phyloP scores from a whole-genome alignment of 148 eudicot species.

The Chenopodium quinoa region DNA sequence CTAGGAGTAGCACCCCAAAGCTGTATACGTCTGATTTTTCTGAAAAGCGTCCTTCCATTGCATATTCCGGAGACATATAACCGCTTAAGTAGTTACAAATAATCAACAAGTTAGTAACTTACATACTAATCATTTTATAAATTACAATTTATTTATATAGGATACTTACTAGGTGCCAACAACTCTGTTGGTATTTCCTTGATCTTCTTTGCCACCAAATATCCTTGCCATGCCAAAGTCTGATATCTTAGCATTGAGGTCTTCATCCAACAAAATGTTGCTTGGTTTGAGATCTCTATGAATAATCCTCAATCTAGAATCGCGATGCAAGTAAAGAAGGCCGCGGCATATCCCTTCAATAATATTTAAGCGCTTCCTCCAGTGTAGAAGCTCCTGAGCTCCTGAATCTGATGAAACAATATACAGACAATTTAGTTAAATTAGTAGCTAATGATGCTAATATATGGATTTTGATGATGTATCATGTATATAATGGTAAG shows the following conservation, averaged over 20 bases:
- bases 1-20: conserved; percentile 16
- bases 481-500: neutral
- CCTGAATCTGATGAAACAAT: neutral
- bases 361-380: conserved; percentile 11
- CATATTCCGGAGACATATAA: conserved; percentile 21
- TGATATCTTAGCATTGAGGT: conserved; percentile 13
- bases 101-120: neutral
- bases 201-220: conserved; percentile 7
- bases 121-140: too few relatives aligned
- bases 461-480: neutral
- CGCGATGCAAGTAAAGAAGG: neutral
- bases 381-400: neutral
- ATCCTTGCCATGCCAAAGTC: conserved; percentile 15
- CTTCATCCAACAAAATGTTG: conserved; percentile 10
- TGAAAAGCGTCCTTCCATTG: conserved; percentile 23
- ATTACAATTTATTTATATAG: neutral
- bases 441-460: neutral
- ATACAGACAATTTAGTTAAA: neutral
- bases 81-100: neutral
- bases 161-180: conserved; percentile 16
- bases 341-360: conserved; percentile 7
- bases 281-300: conserved; percentile 10
- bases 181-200: conserved; percentile 1
- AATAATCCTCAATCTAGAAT: conserved; percentile 5
- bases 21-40: conserved; percentile 16